Conservation (phyloP, 2,329 filamentous ascomycete species). For the Penicillium nordicum region DNA sequence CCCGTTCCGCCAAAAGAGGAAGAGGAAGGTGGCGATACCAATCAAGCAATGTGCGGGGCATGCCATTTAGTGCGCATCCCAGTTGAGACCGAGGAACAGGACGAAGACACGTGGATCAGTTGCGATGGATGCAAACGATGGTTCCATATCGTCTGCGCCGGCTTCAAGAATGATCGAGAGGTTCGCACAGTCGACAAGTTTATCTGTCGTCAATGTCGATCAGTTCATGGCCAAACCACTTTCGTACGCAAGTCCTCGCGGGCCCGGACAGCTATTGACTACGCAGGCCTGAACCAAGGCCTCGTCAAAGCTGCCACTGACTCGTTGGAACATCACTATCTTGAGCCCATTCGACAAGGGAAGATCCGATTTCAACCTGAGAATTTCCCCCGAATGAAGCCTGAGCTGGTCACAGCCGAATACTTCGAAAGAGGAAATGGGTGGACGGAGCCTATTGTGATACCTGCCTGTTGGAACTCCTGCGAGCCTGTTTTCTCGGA, state of each 20-base stretch:
- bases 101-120: slow-evolving; percentile 59
- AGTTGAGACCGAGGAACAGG: slow-evolving; percentile 51
- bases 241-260: slow-evolving; percentile 65
- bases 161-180: slow-evolving; percentile 62
- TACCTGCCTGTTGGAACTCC: slow-evolving; percentile 60
- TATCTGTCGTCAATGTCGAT: slow-evolving; percentile 59
- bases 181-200: slow-evolving; percentile 66
- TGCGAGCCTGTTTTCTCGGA: slow-evolving; percentile 41
- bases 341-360: slow-evolving; percentile 63
- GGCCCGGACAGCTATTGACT: slow-evolving; percentile 64
- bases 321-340: slow-evolving; percentile 64
- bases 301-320: slow-evolving; percentile 64
- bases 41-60: slow-evolving; percentile 53
- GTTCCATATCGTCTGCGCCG: slow-evolving; percentile 66
- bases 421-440: slow-evolving; percentile 61
- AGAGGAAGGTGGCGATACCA: slow-evolving; percentile 29
- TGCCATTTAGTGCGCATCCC: slow-evolving; percentile 56
- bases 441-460: slow-evolving; percentile 66
- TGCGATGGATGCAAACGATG: slow-evolving; percentile 67
- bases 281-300: slow-evolving; percentile 64
- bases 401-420: slow-evolving; percentile 61
- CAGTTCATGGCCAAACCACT: slow-evolving; percentile 60
- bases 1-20: slow-evolving; percentile 26
- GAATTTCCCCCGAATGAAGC: slow-evolving; percentile 60
- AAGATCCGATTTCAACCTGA: slow-evolving; percentile 60